Base-by-base conservation (phyloP, 192 early-diverging fungal species). In the Paraglomus brasilianum region DNA sequence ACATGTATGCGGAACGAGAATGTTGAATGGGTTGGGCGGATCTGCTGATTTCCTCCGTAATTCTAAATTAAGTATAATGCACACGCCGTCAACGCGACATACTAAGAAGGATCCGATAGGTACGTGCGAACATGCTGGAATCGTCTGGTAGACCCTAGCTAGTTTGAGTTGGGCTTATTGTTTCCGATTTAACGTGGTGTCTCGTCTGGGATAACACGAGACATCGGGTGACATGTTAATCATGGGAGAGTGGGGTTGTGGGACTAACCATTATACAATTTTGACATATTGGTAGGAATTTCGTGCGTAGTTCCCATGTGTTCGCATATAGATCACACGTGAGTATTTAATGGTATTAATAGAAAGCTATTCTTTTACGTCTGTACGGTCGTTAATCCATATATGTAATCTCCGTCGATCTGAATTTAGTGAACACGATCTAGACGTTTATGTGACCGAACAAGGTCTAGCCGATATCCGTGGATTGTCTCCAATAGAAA, bases 21-120 rank as follows among this genome's bases (percentile, higher is more conserved):
- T 79, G 78, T 59, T 79, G 62, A 79, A 79, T 45, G 78, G 78
- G 40, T 60, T 79, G 40, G 78, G 78, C 49, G 78, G 78, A 19
- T 76, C 75, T 10, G 64, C 42, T 46, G 78, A 79, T 53, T 79
- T 59, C 19, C 65, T 79, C 38, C 75, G 78, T 49, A 79, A 79
- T 42, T 43, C 78, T 15, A 79, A 79, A 53, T 50, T 76, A 4
- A 74, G 72, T 60, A 74, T 79, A 36, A 76, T 79, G 75, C 78
- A 79, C 50, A 76, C 78, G 19, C 78, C 78, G 19, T 79, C 78
- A 38, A 68, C 72, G 4, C 60, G 78, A 58, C 78, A 74, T 19
- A 71, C 72, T 58, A 76, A 76, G 68, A 72, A 40, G 1, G 78
- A 79, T 42, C 66, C 74, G 24, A 73, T 64, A 38, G 77, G 77